Evolutionary conservation across 2,329 filamentous ascomycete species (phyloP), one percentile per base, ranked within the genome.

Genomic region (Mycogone perniciosa): DNA sequence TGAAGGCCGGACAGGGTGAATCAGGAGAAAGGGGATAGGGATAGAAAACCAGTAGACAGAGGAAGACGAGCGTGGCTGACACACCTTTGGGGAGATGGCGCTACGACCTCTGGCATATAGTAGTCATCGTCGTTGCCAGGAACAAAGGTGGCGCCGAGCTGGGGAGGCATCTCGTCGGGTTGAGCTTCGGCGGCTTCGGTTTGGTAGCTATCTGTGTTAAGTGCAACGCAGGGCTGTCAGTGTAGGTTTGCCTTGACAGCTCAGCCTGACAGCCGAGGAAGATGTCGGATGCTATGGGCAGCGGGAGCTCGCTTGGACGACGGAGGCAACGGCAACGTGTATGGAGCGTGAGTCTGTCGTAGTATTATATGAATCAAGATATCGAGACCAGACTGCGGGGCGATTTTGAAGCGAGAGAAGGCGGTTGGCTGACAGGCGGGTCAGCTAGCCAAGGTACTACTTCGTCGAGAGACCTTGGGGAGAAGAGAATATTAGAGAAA

Each of bases 91-190:
- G 79, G 79, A 44, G 75, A 67, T 53, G 79, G 79, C 52, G 79
- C 77, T 56, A 80, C 66, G 56, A 82, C 78, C 62, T 81, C 77
- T 54, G 79, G 79, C 76, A 81, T 77, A 62, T 77, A 80, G 61
- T 78, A 82, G 64, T 82, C 79, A 64, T 82, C 79, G 51, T 73
- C 71, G 49, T 76, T 78, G 54, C 78, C 76, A 33, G 79, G 79
- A 51, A 80, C 76, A 63, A 81, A 82, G 43, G 79, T 82, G 55
- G 79, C 79, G 61, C 76, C 75, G 56, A 81, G 56, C 49, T 64
- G 64, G 49, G 51, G 50, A 35, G 58, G 45, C 61, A 63, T 63
- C 37, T 57, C 50, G 53, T 31, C 35, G 27, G 50, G 41, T 55
- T 58, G 54, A 59, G 49, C 45, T 38, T 37, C 34, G 26, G 27